A percentile compares a stretch with the other conserved stretches of the same genome.
phyloP scores from a whole-genome alignment of 345 rosid genomes.

The Iberis pinnata region DNA sequence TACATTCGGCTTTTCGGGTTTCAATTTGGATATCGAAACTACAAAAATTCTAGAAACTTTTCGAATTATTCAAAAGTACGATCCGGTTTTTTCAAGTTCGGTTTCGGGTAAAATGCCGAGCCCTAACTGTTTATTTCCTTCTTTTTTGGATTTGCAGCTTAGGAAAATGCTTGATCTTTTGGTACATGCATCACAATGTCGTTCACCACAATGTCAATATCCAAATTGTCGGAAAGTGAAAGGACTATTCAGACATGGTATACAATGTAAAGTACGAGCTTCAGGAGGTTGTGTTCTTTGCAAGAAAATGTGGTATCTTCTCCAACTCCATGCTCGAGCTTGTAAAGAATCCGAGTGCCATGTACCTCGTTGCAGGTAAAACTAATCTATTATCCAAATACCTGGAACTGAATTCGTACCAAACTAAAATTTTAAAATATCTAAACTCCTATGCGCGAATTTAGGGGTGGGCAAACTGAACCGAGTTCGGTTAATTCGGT shows the following conservation, averaged over 20 bases:
- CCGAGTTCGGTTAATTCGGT: too few species aligned
- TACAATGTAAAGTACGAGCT: constrained; percentile 85
- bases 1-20: too few species aligned
- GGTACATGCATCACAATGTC: constrained; percentile 96
- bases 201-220: constrained; percentile 80
- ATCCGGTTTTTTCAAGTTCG: too few species aligned
- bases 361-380: constrained; percentile 98
- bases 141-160: constrained; percentile 52
- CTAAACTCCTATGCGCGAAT: too few species aligned
- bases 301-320: constrained; percentile 98
- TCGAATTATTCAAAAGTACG: too few species aligned
- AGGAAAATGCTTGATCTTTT: constrained; percentile 98
- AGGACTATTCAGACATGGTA: constrained; percentile 95
- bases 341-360: constrained; percentile 97
- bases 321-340: constrained; percentile 98
- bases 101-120: too few species aligned
- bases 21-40: too few species aligned
- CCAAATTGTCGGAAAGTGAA: constrained; percentile 98
- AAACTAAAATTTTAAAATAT: too few species aligned
- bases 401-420: too few species aligned
- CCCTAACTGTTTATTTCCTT: background rate
- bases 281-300: constrained; percentile 95
- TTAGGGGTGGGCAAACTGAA: too few species aligned
- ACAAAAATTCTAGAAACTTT: too few species aligned
- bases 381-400: too few species aligned